phyloP scores from a whole-genome alignment of 2,329 filamentous ascomycete genomes.

The Xylaria sp. region DNA sequence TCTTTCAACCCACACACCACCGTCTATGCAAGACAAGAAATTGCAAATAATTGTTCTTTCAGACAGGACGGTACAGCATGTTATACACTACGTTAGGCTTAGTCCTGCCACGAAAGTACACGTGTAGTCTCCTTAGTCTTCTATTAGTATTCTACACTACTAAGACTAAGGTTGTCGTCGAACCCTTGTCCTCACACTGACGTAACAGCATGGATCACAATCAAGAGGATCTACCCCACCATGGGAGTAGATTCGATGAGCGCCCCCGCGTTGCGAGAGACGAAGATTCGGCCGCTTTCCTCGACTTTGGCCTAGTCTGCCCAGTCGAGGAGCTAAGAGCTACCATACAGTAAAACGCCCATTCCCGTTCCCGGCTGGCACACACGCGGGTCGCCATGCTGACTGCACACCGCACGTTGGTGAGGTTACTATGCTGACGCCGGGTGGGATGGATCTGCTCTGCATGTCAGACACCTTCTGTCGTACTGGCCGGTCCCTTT shows the following conservation, averaged over 20 bases:
- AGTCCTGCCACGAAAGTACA: too few species aligned
- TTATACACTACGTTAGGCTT: neutral
- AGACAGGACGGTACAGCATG: neutral
- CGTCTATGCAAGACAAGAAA: conserved; percentile 22
- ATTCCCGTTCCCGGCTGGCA: conserved; percentile 25
- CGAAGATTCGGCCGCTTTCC: conserved; percentile 10
- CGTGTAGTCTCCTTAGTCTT: conserved; percentile 1
- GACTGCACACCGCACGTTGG: conserved; percentile 39
- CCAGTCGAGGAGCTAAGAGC: conserved; percentile 16
- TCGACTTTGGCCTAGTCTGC: conserved; percentile 12
- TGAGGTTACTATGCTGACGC: conserved; percentile 35
- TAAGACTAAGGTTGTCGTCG: conserved; percentile 1
- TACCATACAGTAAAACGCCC: conserved; percentile 37
- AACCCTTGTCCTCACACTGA: conserved; percentile 34
- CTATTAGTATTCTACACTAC: neutral
- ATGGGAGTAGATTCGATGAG: conserved; percentile 21
- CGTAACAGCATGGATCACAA: conserved; percentile 28
- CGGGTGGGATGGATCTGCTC: conserved; percentile 30
- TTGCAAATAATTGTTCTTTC: conserved; percentile 26
- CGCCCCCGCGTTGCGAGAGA: conserved; percentile 31
- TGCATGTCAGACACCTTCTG: conserved; percentile 35
- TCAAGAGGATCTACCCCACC: conserved; percentile 35
- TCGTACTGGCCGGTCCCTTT: conserved; percentile 21
- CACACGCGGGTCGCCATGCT: conserved; percentile 25
- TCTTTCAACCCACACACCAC: conserved; percentile 12